Evolutionary conservation across 768 basidiomycete genomes (phyloP).

Genomic region (Lyophyllum atratum): DNA sequence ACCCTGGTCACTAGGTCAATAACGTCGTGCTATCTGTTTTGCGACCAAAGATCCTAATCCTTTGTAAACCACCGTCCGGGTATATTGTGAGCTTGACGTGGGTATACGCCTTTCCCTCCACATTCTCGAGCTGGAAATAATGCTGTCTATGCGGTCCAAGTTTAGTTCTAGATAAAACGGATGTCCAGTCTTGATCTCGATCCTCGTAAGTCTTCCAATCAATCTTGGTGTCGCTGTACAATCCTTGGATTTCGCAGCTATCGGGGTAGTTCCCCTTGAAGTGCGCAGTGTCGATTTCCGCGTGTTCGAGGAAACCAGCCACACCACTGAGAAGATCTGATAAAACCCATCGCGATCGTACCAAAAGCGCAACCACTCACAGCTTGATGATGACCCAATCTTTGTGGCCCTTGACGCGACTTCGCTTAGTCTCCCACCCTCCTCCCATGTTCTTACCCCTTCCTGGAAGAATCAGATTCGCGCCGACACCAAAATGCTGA

Average conservation of each 20-base stretch:
- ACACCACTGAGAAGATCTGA: conserved; percentile 53
- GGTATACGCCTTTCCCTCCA: conserved; percentile 59
- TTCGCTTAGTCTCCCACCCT: conserved; percentile 98
- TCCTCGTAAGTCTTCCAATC: conserved; percentile 37
- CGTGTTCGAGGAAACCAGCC: conserved; percentile 69
- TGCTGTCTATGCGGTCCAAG: conserved; percentile 91
- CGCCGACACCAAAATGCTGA: conserved; percentile 93
- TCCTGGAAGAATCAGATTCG: conserved; percentile 90
- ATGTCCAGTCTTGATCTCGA: conserved; percentile 63
- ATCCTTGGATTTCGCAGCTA: conserved; percentile 78
- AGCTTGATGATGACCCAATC: conserved; percentile 93
- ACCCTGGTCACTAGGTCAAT: background rate
- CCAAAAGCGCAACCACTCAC: conserved; percentile 44
- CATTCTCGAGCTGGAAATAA: conserved; percentile 80
- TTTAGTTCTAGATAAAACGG: conserved; percentile 73
- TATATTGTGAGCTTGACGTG: conserved; percentile 89
- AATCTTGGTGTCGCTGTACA: conserved; percentile 35
- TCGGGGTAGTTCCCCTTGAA: conserved; percentile 97
- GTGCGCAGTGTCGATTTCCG: conserved; percentile 92
- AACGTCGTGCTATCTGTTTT: conserved; percentile 23
- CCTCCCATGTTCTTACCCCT: conserved; percentile 95
- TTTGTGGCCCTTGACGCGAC: conserved; percentile 73
- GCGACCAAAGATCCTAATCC: conserved; percentile 81
- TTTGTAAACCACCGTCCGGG: conserved; percentile 95
- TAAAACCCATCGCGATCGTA: background rate